Evolutionary conservation across 371 early-diverging fungal genomes (phyloP).

Genomic region (Basidiobolus heterosporus): DNA sequence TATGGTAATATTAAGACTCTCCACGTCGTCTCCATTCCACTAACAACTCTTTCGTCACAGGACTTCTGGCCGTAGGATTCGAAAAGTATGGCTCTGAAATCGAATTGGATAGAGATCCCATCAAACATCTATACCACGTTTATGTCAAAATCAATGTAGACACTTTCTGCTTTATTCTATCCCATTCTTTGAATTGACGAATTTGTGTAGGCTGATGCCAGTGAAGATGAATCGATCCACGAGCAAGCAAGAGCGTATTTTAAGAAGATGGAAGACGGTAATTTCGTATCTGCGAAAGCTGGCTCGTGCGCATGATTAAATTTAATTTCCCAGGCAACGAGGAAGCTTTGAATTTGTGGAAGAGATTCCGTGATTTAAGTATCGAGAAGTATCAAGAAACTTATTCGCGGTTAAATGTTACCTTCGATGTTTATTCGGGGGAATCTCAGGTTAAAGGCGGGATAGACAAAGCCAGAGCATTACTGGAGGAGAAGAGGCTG

Average conservation of each 20-base stretch:
- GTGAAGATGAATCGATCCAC: constrained; percentile 54
- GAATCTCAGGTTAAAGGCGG: constrained; percentile 86
- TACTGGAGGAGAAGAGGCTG: constrained; percentile 50
- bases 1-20: no score
- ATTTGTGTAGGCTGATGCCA: constrained; percentile 27
- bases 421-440: constrained; percentile 96
- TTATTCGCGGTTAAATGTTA: constrained; percentile 84
- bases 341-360: constrained; percentile 74
- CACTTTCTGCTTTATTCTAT: constrained; percentile 1
- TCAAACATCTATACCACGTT: constrained; percentile 87
- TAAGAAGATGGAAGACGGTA: constrained; percentile 91
- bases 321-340: constrained; percentile 28
- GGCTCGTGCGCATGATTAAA: constrained; percentile 5
- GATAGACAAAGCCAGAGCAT: constrained; percentile 58
- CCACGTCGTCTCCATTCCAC: no score
- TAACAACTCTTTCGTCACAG: constrained; percentile 7
- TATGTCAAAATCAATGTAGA: constrained; percentile 84
- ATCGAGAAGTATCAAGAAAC: constrained; percentile 89
- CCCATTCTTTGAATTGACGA: neutral
- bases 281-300: neutral
- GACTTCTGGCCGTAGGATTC: constrained; percentile 89
- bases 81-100: constrained; percentile 68
- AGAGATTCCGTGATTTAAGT: constrained; percentile 79
- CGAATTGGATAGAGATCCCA: constrained; percentile 68
- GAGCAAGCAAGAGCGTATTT: constrained; percentile 93